phyloP scores from a whole-genome alignment of 2,329 filamentous ascomycete species.

The Alternaria ethzedia region DNA sequence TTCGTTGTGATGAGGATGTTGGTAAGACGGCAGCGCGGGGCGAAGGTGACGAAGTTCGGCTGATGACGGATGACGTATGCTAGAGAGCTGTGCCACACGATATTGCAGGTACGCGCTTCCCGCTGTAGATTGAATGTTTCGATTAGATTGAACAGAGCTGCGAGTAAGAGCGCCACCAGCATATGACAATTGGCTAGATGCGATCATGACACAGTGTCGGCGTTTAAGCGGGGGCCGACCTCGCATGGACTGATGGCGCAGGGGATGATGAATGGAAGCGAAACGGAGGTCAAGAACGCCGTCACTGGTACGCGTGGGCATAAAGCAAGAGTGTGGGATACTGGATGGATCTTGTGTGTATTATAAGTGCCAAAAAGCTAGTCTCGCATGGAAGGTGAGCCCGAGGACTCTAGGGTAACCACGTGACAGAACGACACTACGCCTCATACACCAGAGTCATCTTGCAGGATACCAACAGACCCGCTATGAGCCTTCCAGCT shows the following conservation, averaged over 20 bases:
- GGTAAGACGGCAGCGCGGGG: not conserved
- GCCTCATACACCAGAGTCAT: conserved; percentile 36
- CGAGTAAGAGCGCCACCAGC: not conserved
- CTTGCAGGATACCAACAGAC: conserved; percentile 25
- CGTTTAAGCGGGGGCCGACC: not conserved
- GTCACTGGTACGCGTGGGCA: not conserved
- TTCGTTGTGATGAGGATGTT: not conserved
- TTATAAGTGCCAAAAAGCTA: not conserved
- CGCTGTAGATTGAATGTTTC: not conserved
- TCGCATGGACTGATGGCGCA: not conserved
- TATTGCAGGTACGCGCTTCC: not conserved
- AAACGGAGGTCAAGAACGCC: not conserved
- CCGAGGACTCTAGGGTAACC: not conserved
- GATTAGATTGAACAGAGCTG: not conserved
- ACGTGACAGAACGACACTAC: not conserved
- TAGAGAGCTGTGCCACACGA: not conserved
- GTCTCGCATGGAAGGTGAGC: not conserved
- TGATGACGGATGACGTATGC: not conserved
- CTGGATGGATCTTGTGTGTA: not conserved
- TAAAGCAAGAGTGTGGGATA: not conserved
- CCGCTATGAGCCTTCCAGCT: conserved; percentile 21
- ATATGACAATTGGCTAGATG: not conserved
- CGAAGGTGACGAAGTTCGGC: not conserved
- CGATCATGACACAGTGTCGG: not conserved
- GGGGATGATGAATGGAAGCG: not conserved